Percentiles rank a stretch among this genome's conserved stretches.
phyloP scores from a whole-genome alignment of 2,329 filamentous ascomycete genomes.

The Fusarium cicatricum region DNA sequence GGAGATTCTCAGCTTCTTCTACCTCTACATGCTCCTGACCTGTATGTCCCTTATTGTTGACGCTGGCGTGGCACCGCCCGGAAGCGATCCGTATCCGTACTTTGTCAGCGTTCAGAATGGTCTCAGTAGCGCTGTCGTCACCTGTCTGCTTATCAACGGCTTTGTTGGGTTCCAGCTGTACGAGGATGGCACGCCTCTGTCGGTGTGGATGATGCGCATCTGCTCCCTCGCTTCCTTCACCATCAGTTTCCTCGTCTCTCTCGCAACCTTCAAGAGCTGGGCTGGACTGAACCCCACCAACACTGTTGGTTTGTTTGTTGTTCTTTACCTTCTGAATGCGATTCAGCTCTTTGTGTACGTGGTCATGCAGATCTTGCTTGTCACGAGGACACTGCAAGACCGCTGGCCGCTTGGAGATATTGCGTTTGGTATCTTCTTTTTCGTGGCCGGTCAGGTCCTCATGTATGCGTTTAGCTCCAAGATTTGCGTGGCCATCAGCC shows the following conservation, averaged over 20 bases:
- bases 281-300: slow-evolving; percentile 85
- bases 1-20: slow-evolving; percentile 90
- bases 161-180: slow-evolving; percentile 99
- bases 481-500: slow-evolving; percentile 84
- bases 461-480: slow-evolving; percentile 87
- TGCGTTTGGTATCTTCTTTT: slow-evolving; percentile 87
- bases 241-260: slow-evolving; percentile 84
- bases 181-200: slow-evolving; percentile 93
- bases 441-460: slow-evolving; percentile 89
- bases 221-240: slow-evolving; percentile 83
- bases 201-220: slow-evolving; percentile 88
- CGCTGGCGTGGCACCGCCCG: slow-evolving; percentile 88
- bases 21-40: slow-evolving; percentile 91
- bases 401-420: slow-evolving; percentile 96
- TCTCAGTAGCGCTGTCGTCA: slow-evolving; percentile 83
- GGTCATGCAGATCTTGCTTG: slow-evolving; percentile 86
- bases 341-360: slow-evolving; percentile 87
- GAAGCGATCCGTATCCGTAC: slow-evolving; percentile 83
- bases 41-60: slow-evolving; percentile 90
- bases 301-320: slow-evolving; percentile 88
- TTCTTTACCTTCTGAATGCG: slow-evolving; percentile 90
- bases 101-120: slow-evolving; percentile 90
- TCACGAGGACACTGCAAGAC: slow-evolving; percentile 89
- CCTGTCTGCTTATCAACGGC: slow-evolving; percentile 92
- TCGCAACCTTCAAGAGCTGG: slow-evolving; percentile 94